A percentile compares a stretch with the other conserved stretches of the same genome.
These are phyloP conservation scores for Blastomyces percursus DNA, from an alignment of 2,329 filamentous ascomycete genomes.

Conservation along the genomic window DNA sequence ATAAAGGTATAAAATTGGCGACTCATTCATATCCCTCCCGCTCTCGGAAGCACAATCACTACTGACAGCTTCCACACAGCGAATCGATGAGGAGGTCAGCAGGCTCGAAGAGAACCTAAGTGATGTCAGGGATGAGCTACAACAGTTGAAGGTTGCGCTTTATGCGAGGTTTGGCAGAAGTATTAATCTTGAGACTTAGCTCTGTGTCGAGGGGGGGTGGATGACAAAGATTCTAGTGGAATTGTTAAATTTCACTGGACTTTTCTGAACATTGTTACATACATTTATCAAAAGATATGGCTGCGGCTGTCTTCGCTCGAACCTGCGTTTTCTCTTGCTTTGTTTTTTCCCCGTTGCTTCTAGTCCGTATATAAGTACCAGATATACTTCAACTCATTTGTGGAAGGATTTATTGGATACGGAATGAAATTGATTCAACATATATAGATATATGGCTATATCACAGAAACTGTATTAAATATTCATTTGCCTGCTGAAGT, in stretches of 20 bases:
- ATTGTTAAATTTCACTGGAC: background rate
- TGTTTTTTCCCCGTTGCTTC: background rate
- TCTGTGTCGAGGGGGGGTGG: background rate
- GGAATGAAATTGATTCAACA: background rate
- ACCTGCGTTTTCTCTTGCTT: background rate
- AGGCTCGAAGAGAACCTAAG: conserved; percentile 66
- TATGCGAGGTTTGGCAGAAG: conserved; percentile 93
- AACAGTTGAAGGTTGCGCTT: conserved; percentile 75
- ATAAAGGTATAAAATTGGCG: conserved; percentile 84
- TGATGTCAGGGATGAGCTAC: conserved; percentile 73
- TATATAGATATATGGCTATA: background rate
- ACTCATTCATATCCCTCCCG: conserved; percentile 82
- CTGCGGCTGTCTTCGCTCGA: background rate
- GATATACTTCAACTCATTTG: background rate
- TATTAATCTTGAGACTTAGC: conserved; percentile 69
- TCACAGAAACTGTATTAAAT: background rate
- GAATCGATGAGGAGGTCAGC: conserved; percentile 65
- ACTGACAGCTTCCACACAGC: conserved; percentile 58
- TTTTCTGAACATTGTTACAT: background rate
- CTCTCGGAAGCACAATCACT: conserved; percentile 79
- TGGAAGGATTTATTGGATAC: background rate
- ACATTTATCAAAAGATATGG: background rate
- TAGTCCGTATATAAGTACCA: background rate
- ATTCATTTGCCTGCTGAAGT: background rate
- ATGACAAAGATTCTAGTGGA: background rate